Evolutionary conservation across 345 rosid species (phyloP).

Genomic region (Geranium brycei): DNA sequence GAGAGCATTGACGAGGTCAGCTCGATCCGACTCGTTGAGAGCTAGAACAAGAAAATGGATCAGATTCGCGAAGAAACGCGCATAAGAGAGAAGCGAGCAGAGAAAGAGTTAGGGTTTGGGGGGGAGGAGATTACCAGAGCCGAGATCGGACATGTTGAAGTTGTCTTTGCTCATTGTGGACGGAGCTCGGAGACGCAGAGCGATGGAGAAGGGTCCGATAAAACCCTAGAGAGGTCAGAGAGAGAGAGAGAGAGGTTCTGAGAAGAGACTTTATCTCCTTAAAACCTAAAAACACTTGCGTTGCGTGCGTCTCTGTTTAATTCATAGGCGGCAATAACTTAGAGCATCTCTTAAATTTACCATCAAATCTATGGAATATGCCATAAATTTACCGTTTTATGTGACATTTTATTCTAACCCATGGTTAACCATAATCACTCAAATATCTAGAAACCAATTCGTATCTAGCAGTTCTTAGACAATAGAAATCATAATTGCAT

Average conservation of each 20-base stretch:
- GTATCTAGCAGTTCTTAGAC: too few relatives aligned
- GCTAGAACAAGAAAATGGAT: conserved; percentile 22
- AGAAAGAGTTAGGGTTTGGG: neutral
- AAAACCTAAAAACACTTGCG: neutral
- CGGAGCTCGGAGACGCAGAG: neutral
- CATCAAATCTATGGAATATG: too few relatives aligned
- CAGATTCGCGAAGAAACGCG: neutral
- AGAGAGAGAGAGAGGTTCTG: neutral
- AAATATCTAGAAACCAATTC: too few relatives aligned
- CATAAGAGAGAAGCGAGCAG: neutral
- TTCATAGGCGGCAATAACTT: too few relatives aligned
- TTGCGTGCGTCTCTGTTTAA: too few relatives aligned
- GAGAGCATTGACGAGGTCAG: conserved; percentile 64
- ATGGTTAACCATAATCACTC: too few relatives aligned
- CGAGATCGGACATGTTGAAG: conserved; percentile 62
- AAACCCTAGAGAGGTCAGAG: conserved; percentile 41
- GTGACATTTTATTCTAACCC: too few relatives aligned
- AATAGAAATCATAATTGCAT: too few relatives aligned
- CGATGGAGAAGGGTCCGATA: conserved; percentile 10
- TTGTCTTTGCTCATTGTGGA: conserved; percentile 50
- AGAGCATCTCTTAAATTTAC: too few relatives aligned
- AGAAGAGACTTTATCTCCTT: neutral
- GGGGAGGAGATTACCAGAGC: conserved; percentile 28
- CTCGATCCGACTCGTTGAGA: conserved; percentile 57
- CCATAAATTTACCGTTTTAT: too few relatives aligned